A percentile compares a stretch with the other conserved stretches of the same genome.
Evolutionary conservation across 2,329 filamentous ascomycete species (phyloP).

Genomic region (Paecilomyces variotii): DNA sequence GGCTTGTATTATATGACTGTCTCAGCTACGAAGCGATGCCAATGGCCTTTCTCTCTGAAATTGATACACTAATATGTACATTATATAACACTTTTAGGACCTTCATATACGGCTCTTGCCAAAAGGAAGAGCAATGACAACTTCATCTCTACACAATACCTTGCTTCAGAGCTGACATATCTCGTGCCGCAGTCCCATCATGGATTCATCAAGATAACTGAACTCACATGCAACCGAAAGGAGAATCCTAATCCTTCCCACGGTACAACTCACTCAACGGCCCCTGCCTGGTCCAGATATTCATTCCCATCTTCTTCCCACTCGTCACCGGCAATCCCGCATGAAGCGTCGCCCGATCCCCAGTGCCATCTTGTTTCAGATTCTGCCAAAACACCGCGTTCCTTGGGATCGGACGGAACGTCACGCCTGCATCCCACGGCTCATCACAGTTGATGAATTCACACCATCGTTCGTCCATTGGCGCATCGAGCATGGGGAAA

Average conservation of each 20-base stretch:
- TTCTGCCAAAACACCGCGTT: constrained; percentile 47
- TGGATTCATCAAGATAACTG: too few species aligned
- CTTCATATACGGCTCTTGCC: background rate
- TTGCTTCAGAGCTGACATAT: background rate
- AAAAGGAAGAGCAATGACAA: background rate
- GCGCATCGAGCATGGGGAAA: constrained; percentile 38
- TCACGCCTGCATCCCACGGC: constrained; percentile 40
- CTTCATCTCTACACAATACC: background rate
- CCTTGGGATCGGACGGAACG: constrained; percentile 41
- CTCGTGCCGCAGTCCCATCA: too few species aligned
- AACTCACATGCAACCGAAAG: too few species aligned
- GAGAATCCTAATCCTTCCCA: background rate
- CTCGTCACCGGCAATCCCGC: constrained; percentile 40
- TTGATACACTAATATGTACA: background rate
- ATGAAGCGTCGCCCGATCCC: constrained; percentile 40
- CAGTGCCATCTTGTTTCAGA: constrained; percentile 29
- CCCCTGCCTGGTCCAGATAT: constrained; percentile 39
- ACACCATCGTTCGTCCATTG: constrained; percentile 35
- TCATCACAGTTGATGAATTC: constrained; percentile 43
- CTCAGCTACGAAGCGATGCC: background rate
- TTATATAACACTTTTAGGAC: background rate
- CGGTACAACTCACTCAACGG: background rate
- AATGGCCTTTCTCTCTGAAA: background rate
- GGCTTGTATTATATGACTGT: constrained; percentile 7
- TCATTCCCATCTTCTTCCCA: constrained; percentile 45